These are phyloP conservation scores for Aciculosporium take DNA, from an alignment of 2,329 filamentous ascomycete species.

Conservation along the genomic window DNA sequence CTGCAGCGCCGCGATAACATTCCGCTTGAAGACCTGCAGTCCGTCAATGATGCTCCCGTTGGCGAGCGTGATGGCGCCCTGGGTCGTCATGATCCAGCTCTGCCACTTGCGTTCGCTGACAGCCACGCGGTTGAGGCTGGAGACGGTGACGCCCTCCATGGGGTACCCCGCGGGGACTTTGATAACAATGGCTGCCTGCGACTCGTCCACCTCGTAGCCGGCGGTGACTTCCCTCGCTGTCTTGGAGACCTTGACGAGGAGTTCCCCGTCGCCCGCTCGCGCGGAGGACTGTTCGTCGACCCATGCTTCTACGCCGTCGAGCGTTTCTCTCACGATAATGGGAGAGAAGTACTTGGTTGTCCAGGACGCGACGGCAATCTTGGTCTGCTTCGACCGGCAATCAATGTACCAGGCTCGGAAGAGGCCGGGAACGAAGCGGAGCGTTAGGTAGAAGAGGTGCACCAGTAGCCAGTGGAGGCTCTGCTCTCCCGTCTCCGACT, in stretches of 20 bases:
- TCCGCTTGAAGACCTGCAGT: constrained; percentile 68
- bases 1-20: constrained; percentile 76
- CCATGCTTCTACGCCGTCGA: constrained; percentile 59
- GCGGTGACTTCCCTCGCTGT: constrained; percentile 65
- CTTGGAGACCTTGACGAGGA: constrained; percentile 56
- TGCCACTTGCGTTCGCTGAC: constrained; percentile 89
- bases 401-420: constrained; percentile 78
- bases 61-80: constrained; percentile 86
- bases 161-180: constrained; percentile 71
- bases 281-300: constrained; percentile 35
- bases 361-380: constrained; percentile 67
- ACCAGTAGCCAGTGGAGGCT: constrained; percentile 73
- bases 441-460: constrained; percentile 70
- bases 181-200: constrained; percentile 70
- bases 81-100: constrained; percentile 73
- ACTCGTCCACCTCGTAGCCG: constrained; percentile 77
- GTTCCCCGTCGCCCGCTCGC: constrained; percentile 37
- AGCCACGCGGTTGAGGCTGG: constrained; percentile 67
- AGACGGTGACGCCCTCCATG: constrained; percentile 61
- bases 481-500: constrained; percentile 48
- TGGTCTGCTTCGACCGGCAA: constrained; percentile 67
- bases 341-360: constrained; percentile 72
- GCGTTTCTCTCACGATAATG: constrained; percentile 48
- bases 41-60: constrained; percentile 83
- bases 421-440: constrained; percentile 63